Conservation (phyloP, 2,329 filamentous ascomycete genomes). For the Xylariaceae sp. region DNA sequence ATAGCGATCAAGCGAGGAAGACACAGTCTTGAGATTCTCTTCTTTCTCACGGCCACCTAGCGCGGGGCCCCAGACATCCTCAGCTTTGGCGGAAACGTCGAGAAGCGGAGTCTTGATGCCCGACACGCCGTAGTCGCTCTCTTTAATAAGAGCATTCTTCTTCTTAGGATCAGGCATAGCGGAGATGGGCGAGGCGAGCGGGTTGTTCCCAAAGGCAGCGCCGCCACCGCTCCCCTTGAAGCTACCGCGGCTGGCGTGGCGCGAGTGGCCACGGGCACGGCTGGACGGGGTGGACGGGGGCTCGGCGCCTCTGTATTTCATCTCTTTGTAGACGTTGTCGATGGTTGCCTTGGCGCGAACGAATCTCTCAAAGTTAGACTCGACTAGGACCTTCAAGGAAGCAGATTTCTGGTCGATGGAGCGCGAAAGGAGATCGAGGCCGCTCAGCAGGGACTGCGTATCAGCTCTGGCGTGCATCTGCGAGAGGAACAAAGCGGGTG, state of each 20-base stretch:
- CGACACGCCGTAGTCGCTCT: conserved; percentile 85
- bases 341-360: conserved; percentile 97
- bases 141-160: conserved; percentile 89
- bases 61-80: conserved; percentile 96
- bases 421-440: conserved; percentile 79
- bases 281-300: conserved; percentile 38
- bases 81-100: conserved; percentile 88
- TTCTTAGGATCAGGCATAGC: conserved; percentile 55
- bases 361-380: conserved; percentile 98
- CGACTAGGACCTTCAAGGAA: conserved; percentile 91
- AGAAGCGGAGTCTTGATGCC: conserved; percentile 86
- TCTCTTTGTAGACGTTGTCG: conserved; percentile 97
- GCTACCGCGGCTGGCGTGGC: conserved; percentile 66
- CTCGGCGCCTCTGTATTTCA: conserved; percentile 71
- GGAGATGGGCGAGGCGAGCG: conserved; percentile 36
- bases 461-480: conserved; percentile 86
- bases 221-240: conserved; percentile 53
- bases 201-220: conserved; percentile 38
- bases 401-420: conserved; percentile 98
- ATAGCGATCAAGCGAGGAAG: conserved; percentile 73
- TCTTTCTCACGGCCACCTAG: conserved; percentile 89
- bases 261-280: conserved; percentile 53
- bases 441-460: conserved; percentile 74
- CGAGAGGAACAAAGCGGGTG: conserved; percentile 84
- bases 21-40: conserved; percentile 75